Evolutionary conservation across 139 green algal species (phyloP).

Genomic region (Closterium sp.): DNA sequence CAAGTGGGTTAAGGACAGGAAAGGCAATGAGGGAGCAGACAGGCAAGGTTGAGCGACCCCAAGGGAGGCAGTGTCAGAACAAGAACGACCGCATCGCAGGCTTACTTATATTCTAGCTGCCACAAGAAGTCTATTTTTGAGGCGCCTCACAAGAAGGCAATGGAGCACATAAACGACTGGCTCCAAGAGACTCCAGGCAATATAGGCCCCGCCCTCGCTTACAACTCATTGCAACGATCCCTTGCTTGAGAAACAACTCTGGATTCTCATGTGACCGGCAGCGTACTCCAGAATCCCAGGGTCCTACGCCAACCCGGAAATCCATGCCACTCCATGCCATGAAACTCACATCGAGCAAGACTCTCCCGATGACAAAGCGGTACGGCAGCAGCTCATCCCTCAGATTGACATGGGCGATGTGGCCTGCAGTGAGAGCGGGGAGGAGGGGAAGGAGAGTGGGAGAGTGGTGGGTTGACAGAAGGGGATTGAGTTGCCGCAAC

Average conservation of each 20-base stretch:
- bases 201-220: too few relatives aligned
- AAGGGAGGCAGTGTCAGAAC: too few relatives aligned
- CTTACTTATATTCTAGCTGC: too few relatives aligned
- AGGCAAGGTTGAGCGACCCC: neutral
- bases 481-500: neutral
- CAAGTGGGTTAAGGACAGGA: neutral
- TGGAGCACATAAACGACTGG: too few relatives aligned
- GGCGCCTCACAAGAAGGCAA: constrained; percentile 6
- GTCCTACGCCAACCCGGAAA: constrained; percentile 65
- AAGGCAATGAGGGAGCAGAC: neutral
- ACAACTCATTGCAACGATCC: too few relatives aligned
- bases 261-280: neutral
- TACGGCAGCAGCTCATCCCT: constrained; percentile 79
- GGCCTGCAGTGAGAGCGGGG: constrained; percentile 51
- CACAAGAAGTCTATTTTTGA: neutral
- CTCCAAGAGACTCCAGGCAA: too few relatives aligned
- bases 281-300: neutral
- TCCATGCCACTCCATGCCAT: constrained; percentile 68
- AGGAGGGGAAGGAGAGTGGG: neutral
- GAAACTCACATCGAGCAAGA: constrained; percentile 72
- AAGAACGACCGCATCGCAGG: too few relatives aligned
- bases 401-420: constrained; percentile 97
- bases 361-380: constrained; percentile 73
- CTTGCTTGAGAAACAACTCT: neutral
- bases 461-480: neutral